Evolutionary conservation across 495 filamentous ascomycete genomes (phyloP), one percentile per base, ranked within the genome.

Genomic region (Hypomontagnella monticulosa): DNA sequence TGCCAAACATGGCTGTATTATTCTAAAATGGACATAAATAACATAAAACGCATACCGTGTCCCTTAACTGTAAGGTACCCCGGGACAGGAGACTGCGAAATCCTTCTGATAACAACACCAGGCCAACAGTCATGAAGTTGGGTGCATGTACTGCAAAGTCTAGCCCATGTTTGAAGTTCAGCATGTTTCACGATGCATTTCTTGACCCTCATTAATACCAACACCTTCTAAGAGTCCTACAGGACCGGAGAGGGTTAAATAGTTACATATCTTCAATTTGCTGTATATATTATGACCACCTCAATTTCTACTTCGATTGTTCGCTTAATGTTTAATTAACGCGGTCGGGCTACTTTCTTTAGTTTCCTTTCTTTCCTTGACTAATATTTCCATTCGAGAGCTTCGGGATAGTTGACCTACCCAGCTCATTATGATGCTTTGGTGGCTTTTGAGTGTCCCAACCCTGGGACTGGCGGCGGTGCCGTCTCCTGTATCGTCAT

Each of bases 401-500:
- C 12, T 23, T 55, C 23, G 7, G 27, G 40, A 42, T 63, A 63
- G 53, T 49, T 44, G 53, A 57, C 18, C 53, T 59, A 63, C 48
- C 41, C 41, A 48, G 23, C 3, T 33, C 47, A 1, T 49, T 52
- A 52, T 8, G 40, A 63, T 68, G 59, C 16, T 54, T 47, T 63
- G 47, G 53, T 59, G 7, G 4, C 18, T 46, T 38, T 51, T 54
- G 23, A 10, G 48, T 10, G 27, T 42, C 27, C 9, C 34, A 12
- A 32, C 38, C 34, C 11, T 59, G 34, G 53, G 58, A 15, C 66
- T 67, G n/a, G 27, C 56, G 34, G 74, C 67, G 9, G 64, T 59
- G 18, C 64, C 63, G 34, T 57, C 61, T n/a, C 68, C 70, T 11
- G 68, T 71, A 42, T 54, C 61, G 4, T 32, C 53, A 23, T n/a